Evolutionary conservation across 768 basidiomycete genomes (phyloP).

Genomic region (Hygrocybe punicea): DNA sequence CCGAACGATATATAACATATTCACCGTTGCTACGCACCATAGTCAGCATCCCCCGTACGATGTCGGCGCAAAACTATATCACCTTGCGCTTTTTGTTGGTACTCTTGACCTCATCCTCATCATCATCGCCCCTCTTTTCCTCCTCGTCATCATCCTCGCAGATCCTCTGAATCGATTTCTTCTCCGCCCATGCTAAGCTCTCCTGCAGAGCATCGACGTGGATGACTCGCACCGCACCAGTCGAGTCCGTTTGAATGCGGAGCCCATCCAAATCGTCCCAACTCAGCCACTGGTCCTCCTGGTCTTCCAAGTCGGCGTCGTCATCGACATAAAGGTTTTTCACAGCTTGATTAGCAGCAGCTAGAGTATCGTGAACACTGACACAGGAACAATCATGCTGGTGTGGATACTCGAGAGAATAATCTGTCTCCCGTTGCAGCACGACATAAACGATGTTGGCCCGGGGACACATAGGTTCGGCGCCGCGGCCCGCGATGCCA

Average conservation of each 20-base stretch:
- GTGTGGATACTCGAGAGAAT: not conserved
- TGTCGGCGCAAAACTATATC: too few species aligned
- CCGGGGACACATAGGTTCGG: too few species aligned
- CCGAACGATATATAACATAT: too few species aligned
- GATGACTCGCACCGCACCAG: not conserved
- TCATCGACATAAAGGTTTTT: not conserved
- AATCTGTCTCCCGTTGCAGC: not conserved
- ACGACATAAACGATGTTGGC: conserved; percentile 2
- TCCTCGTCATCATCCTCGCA: too few species aligned
- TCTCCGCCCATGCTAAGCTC: not conserved
- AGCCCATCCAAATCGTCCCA: conserved; percentile 1
- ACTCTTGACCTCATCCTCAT: too few species aligned
- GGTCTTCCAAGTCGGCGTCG: not conserved
- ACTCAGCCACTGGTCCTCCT: not conserved
- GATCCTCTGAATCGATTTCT: too few species aligned
- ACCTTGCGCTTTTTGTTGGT: too few species aligned
- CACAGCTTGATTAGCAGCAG: not conserved
- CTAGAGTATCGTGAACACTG: not conserved
- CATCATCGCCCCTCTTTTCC: too few species aligned
- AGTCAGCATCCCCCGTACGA: too few species aligned
- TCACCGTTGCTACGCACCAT: too few species aligned
- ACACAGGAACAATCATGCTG: not conserved
- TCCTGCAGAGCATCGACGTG: not conserved
- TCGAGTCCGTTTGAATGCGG: not conserved
- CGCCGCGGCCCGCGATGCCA: too few species aligned